Base-by-base conservation (phyloP, 2,329 filamentous ascomycete species). In the Pezicula rhizophila region DNA sequence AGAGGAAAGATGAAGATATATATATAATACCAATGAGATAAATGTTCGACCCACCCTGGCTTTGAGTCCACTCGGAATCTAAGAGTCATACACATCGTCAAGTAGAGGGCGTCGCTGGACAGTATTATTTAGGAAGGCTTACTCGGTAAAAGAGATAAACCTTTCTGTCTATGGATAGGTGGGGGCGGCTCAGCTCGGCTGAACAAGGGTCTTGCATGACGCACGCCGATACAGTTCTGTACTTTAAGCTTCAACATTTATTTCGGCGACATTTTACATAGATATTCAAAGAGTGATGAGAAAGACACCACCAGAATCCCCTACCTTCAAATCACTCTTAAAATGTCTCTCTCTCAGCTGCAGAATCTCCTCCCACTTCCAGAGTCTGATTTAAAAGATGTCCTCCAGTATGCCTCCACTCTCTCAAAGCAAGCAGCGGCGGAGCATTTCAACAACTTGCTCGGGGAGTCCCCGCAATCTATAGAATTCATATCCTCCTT, bases 391-490 rank as follows among this genome's bases (percentile, higher is more conserved):
- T 74, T 97, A 28, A 80, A 83, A 62, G 89, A 97, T 64, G 79
- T 96, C 39, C 75, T 97, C 56, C 82, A 88, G 42, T 96, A 96
- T 66, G 83, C 88, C 2, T 74, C 80, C 33, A 85, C 83, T 0
- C 76, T 97, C 8, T 82, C 89, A 17, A 90, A 86, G 62, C 70
- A 82, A 45, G 87, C 85, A 55, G 87, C 89, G 12, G 89, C 82
- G 45, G 84, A 90, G 38, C 89, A 97, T 67, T 85, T 99, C 52
- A 86, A 84, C 66, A 89, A 93, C 62, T 74, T 99, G 46, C 78
- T 99, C 0, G 93, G 92, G 44, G 89, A 95, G 65, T 90, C 87
- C 6, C 80, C 90, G 1, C 82, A 86, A 58, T 78, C 80, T 2
- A 67, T 87, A 45, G 83, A 87, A 57, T 88, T 88, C 62, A 87